Evolutionary conservation across 495 filamentous ascomycete genomes (phyloP).

Genomic region (Neurospora terricola): DNA sequence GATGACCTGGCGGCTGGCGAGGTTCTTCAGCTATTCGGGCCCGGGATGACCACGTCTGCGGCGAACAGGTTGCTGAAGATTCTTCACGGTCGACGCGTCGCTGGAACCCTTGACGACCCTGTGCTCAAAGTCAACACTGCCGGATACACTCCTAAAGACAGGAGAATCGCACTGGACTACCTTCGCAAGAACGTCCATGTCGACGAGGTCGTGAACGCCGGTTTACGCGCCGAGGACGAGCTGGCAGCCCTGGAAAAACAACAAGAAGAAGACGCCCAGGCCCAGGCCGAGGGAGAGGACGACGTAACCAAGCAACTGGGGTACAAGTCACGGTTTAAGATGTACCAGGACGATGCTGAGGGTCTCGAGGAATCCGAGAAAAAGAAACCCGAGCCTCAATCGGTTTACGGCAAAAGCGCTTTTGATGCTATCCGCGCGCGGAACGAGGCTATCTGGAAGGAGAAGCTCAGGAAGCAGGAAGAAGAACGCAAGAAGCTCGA

Average conservation of each 20-base stretch:
- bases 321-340: slow-evolving; percentile 7
- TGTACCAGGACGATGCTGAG: slow-evolving; percentile 15
- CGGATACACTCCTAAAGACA: slow-evolving; percentile 21
- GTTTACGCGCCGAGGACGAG: slow-evolving; percentile 44
- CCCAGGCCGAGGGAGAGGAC: slow-evolving; percentile 11
- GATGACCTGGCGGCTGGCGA: slow-evolving; percentile 41
- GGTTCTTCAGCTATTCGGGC: slow-evolving; percentile 54
- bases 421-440: slow-evolving; percentile 40
- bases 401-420: slow-evolving; percentile 35
- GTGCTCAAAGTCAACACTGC: slow-evolving; percentile 20
- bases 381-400: neutral
- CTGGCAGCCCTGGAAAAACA: slow-evolving; percentile 53
- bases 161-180: slow-evolving; percentile 50
- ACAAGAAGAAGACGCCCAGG: slow-evolving; percentile 24
- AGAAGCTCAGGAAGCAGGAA: slow-evolving; percentile 36
- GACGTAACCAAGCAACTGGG: slow-evolving; percentile 25
- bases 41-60: slow-evolving; percentile 31
- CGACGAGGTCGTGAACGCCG: slow-evolving; percentile 60
- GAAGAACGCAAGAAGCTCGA: slow-evolving; percentile 41
- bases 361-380: neutral
- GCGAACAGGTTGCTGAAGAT: slow-evolving; percentile 60
- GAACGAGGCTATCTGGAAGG: slow-evolving; percentile 32
- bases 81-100: slow-evolving; percentile 63
- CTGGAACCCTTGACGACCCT: slow-evolving; percentile 61
- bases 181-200: slow-evolving; percentile 58